Conservation (phyloP, 179 eudicot species). For the Vitellaria paradoxa region DNA sequence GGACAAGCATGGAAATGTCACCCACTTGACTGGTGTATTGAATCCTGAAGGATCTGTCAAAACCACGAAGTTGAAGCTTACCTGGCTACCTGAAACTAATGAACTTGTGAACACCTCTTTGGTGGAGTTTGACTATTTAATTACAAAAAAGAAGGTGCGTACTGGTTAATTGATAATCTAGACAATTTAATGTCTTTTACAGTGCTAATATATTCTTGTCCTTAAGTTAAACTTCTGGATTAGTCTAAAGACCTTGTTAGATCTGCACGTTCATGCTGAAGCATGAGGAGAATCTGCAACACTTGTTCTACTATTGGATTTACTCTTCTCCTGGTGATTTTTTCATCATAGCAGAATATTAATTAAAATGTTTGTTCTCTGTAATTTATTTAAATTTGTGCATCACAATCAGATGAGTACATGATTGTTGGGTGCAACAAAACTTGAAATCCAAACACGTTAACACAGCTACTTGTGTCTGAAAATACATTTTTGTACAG, state of each 20-base stretch:
- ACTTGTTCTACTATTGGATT: too few relatives aligned
- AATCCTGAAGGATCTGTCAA: conserved; percentile 91
- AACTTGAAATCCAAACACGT: background rate
- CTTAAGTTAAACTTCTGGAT: background rate
- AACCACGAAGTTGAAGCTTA: conserved; percentile 89
- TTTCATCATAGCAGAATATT: background rate
- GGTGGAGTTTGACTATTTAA: conserved; percentile 80
- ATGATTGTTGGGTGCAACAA: background rate
- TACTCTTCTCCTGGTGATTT: too few relatives aligned
- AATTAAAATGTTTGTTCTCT: too few relatives aligned
- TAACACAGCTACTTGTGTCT: background rate
- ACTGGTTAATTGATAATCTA: background rate
- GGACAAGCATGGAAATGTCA: conserved; percentile 62
- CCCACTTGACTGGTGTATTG: conserved; percentile 69
- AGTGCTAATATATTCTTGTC: background rate
- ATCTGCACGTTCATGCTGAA: background rate
- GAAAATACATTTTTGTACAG: background rate
- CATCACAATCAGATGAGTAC: background rate
- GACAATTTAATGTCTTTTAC: background rate
- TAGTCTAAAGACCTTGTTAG: background rate
- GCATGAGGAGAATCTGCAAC: background rate
- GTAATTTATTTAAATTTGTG: background rate
- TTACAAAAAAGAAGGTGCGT: conserved; percentile 87
- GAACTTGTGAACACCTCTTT: conserved; percentile 71
- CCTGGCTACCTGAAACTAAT: conserved; percentile 76